These are phyloP conservation scores for Collybiopsis luxurians DNA, from an alignment of 768 basidiomycete species.

Conservation along the genomic window DNA sequence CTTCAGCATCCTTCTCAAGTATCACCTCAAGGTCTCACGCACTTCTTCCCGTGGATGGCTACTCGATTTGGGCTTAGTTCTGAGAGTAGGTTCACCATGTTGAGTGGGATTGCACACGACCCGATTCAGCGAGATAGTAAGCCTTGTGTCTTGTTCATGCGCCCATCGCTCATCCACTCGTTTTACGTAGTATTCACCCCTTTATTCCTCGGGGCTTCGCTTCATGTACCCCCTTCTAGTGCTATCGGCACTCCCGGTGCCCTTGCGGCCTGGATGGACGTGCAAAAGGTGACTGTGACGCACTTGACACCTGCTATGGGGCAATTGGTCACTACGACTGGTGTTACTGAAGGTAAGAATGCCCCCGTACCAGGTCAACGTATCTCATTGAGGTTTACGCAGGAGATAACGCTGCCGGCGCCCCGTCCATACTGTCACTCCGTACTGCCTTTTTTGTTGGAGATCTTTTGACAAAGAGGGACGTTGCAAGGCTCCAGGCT, in stretches of 20 bases:
- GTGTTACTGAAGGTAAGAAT: background rate
- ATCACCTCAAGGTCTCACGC: constrained; percentile 53
- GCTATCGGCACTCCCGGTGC: constrained; percentile 97
- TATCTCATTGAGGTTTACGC: background rate
- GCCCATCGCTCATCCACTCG: constrained; percentile 6
- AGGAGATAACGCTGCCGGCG: constrained; percentile 42
- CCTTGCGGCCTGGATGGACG: constrained; percentile 98
- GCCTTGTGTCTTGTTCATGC: constrained; percentile 27
- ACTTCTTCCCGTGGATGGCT: constrained; percentile 99
- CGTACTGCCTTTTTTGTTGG: constrained; percentile 96
- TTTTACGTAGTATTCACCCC: constrained; percentile 86
- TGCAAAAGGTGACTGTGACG: constrained; percentile 87
- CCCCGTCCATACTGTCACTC: constrained; percentile 86
- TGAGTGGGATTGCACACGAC: constrained; percentile 98
- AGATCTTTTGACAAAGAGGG: constrained; percentile 97
- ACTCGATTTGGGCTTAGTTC: constrained; percentile 73
- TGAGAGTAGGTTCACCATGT: constrained; percentile 91
- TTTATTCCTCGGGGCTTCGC: constrained; percentile 91
- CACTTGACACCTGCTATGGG: constrained; percentile 99
- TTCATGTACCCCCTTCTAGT: constrained; percentile 94
- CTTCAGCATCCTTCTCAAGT: background rate
- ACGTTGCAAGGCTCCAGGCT: constrained; percentile 90
- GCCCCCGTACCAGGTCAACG: background rate
- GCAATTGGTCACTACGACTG: constrained; percentile 70
- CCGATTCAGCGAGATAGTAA: constrained; percentile 98